Evolutionary conservation across 2,329 filamentous ascomycete genomes (phyloP).

Genomic region (Myotisia sp.): DNA sequence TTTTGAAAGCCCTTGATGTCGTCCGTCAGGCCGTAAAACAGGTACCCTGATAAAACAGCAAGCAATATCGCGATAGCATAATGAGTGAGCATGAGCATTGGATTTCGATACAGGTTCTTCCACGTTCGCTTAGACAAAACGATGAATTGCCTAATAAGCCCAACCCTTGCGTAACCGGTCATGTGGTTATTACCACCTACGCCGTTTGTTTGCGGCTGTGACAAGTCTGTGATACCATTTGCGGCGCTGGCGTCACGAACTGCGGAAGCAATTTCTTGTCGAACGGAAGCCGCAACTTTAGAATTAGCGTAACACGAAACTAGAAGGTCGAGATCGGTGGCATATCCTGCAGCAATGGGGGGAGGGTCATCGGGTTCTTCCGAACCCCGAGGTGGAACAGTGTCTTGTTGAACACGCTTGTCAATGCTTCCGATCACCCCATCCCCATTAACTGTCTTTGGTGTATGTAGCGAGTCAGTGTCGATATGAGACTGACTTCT

Average conservation of each 20-base stretch:
- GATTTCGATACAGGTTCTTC: slow-evolving; percentile 94
- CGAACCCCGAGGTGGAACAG: slow-evolving; percentile 44
- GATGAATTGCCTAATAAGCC: slow-evolving; percentile 66
- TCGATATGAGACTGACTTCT: slow-evolving; percentile 50
- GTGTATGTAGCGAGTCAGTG: slow-evolving; percentile 43
- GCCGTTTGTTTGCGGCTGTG: slow-evolving; percentile 35
- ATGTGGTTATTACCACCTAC: slow-evolving; percentile 44
- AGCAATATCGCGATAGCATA: slow-evolving; percentile 93
- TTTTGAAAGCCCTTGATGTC: slow-evolving; percentile 98
- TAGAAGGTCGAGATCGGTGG: slow-evolving; percentile 69
- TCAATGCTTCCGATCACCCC: slow-evolving; percentile 36
- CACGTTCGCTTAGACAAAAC: slow-evolving; percentile 86
- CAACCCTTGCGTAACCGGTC: slow-evolving; percentile 68
- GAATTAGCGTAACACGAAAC: slow-evolving; percentile 64
- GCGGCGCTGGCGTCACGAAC: slow-evolving; percentile 49
- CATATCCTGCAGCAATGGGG: slow-evolving; percentile 42
- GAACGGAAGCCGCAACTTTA: slow-evolving; percentile 57
- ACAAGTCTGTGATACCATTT: slow-evolving; percentile 50
- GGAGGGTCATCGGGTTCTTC: slow-evolving; percentile 55
- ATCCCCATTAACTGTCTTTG: slow-evolving; percentile 44
- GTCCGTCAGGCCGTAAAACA: slow-evolving; percentile 92
- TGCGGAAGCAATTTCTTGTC: slow-evolving; percentile 63
- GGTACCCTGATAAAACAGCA: slow-evolving; percentile 82
- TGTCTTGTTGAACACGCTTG: slow-evolving; percentile 38
- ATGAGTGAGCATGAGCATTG: slow-evolving; percentile 95